Percentiles rank a stretch among this genome's conserved stretches.
phyloP scores from a whole-genome alignment of 345 rosid genomes.

The Citrus glauca region DNA sequence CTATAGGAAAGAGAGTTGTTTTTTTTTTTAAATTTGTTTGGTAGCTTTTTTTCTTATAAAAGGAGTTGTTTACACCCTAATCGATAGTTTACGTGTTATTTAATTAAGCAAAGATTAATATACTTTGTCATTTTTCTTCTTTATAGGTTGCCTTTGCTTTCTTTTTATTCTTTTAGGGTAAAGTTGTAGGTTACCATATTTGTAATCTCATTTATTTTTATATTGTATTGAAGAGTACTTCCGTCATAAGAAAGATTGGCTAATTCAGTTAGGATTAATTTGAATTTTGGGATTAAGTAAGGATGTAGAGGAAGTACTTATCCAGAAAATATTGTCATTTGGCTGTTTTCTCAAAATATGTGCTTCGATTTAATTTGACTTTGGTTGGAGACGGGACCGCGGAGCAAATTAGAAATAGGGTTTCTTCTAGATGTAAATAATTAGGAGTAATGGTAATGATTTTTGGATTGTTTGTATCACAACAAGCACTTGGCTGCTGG shows the following conservation, averaged over 20 bases:
- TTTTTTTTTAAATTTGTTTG: no score
- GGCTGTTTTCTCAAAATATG: neutral
- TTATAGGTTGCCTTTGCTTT: neutral
- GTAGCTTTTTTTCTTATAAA: no score
- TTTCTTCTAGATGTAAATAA: neutral
- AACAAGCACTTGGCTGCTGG: neutral
- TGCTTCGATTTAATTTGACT: neutral
- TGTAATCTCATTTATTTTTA: neutral
- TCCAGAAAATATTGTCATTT: neutral
- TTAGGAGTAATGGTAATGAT: neutral
- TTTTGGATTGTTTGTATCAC: neutral
- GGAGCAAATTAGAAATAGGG: neutral
- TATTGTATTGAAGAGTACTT: neutral
- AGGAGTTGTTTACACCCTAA: neutral
- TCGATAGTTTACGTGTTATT: neutral
- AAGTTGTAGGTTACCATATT: neutral
- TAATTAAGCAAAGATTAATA: neutral
- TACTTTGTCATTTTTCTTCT: neutral
- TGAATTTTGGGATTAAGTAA: neutral
- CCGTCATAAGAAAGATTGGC: neutral
- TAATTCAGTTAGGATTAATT: neutral
- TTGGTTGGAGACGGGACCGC: neutral
- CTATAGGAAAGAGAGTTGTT: constrained; percentile 5
- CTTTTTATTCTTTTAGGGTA: neutral
- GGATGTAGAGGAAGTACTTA: neutral